phyloP scores from a whole-genome alignment of 108 stramenopile species.

The Cyclotella baltica region DNA sequence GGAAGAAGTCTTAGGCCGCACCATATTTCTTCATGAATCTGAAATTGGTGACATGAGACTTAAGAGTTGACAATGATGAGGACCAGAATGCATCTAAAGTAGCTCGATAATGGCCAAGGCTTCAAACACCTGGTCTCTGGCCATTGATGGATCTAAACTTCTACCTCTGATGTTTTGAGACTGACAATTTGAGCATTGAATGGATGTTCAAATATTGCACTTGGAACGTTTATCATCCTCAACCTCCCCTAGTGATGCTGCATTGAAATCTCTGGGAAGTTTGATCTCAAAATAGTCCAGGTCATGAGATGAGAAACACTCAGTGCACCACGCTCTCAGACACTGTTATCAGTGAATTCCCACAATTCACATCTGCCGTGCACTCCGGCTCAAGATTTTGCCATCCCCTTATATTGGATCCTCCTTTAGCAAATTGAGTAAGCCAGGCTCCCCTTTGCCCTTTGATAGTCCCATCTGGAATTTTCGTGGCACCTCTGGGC shows the following conservation, averaged over 20 bases:
- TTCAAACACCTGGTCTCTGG: neutral
- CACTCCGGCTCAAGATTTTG: neutral
- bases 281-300: neutral
- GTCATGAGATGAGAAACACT: too few species aligned
- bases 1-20: neutral
- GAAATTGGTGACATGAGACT: neutral
- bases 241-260: too few species aligned
- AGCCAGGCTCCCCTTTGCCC: slow-evolving; percentile 6
- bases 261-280: too few species aligned
- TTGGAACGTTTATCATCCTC: too few species aligned
- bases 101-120: neutral
- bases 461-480: neutral
- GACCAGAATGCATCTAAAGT: slow-evolving; percentile 16
- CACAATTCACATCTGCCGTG: slow-evolving; percentile 17
- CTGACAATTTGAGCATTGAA: slow-evolving; percentile 2
- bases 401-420: slow-evolving; percentile 11
- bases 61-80: neutral
- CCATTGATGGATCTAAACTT: neutral
- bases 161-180: neutral
- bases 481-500: slow-evolving; percentile 1
- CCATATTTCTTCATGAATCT: neutral
- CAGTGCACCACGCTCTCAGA: slow-evolving; percentile 18
- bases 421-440: neutral
- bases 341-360: slow-evolving; percentile 10
- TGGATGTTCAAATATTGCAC: neutral